phyloP scores from a whole-genome alignment of 768 basidiomycete genomes.

The Artomyces pyxidatus region DNA sequence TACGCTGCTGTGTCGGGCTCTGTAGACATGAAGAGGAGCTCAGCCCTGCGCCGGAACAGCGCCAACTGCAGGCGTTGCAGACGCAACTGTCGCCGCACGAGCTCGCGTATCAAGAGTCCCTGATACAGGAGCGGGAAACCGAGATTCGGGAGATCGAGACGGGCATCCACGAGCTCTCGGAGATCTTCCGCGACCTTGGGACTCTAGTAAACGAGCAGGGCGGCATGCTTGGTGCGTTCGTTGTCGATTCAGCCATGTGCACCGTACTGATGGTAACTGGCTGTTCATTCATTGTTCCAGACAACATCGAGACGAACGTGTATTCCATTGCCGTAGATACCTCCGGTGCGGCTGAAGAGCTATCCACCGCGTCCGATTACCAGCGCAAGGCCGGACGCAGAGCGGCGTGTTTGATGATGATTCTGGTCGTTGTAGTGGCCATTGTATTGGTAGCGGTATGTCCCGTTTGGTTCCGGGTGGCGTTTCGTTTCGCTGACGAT shows the following conservation, averaged over 20 bases:
- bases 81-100: constrained; percentile 81
- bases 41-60: constrained; percentile 44
- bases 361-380: constrained; percentile 84
- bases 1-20: neutral
- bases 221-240: constrained; percentile 78
- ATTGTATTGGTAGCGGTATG: constrained; percentile 89
- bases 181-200: constrained; percentile 95
- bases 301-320: constrained; percentile 93
- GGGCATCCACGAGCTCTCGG: constrained; percentile 91
- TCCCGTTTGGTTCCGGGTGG: too few relatives aligned
- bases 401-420: constrained; percentile 83
- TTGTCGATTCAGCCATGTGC: neutral
- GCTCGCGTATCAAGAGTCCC: constrained; percentile 90
- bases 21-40: constrained; percentile 7
- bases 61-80: constrained; percentile 64
- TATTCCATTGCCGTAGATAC: constrained; percentile 81
- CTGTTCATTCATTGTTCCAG: constrained; percentile 30
- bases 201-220: constrained; percentile 94
- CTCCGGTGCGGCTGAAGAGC: constrained; percentile 73
- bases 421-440: constrained; percentile 79
- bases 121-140: constrained; percentile 88
- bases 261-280: neutral
- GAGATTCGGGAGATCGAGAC: constrained; percentile 96
- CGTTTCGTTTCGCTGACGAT: too few relatives aligned
- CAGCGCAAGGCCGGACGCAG: constrained; percentile 90